phyloP scores from a whole-genome alignment of 768 basidiomycete species.

The Postia placenta region DNA sequence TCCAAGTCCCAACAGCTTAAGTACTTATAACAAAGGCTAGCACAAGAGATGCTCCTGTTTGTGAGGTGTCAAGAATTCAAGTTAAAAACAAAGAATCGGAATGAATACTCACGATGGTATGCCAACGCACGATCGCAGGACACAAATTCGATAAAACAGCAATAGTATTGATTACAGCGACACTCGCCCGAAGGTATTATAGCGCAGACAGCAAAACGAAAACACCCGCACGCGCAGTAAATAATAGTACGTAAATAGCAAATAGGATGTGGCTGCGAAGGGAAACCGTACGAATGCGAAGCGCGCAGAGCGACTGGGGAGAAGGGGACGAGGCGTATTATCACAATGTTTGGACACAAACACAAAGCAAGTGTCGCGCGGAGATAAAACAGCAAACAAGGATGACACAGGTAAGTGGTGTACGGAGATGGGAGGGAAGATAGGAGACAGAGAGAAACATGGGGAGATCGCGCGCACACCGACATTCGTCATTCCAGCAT shows the following conservation, averaged over 20 bases:
- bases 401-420: too few relatives aligned
- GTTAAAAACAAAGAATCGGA: neutral
- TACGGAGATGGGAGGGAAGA: too few relatives aligned
- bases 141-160: neutral
- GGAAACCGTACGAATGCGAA: too few relatives aligned
- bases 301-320: too few relatives aligned
- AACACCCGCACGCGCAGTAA: neutral
- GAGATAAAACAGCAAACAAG: neutral
- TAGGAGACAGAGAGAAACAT: too few relatives aligned
- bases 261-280: neutral
- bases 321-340: too few relatives aligned
- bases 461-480: too few relatives aligned
- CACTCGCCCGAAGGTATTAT: neutral
- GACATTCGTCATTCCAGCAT: too few relatives aligned
- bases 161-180: neutral
- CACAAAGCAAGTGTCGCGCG: neutral
- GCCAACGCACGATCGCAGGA: neutral
- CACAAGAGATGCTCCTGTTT: neutral
- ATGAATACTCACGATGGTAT: neutral
- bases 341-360: too few relatives aligned
- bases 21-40: neutral
- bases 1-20: neutral
- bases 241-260: neutral
- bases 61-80: neutral
- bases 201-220: constrained; percentile 1